Evolutionary conservation across 2,329 filamentous ascomycete species (phyloP).

Genomic region (Colletotrichum viniferum): DNA sequence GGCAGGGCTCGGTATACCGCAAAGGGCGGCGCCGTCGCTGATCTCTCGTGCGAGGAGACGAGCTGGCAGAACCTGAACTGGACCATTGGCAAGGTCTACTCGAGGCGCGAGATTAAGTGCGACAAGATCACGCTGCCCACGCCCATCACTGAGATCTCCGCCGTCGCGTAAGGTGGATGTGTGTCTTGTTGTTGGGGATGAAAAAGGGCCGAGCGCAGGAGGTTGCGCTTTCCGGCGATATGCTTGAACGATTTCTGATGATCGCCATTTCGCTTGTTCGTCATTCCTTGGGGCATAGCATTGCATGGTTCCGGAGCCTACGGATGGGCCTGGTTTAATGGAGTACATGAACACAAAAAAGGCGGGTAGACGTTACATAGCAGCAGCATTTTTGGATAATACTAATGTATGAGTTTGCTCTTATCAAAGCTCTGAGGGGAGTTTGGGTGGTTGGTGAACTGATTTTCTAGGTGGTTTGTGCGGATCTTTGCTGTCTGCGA

Average conservation of each 20-base stretch:
- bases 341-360: background rate
- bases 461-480: background rate
- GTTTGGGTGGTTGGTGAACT: background rate
- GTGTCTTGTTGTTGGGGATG: background rate
- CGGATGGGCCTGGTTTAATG: background rate
- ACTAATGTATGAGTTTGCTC: background rate
- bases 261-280: background rate
- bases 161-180: constrained; percentile 24
- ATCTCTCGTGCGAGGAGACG: constrained; percentile 32
- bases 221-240: background rate
- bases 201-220: too few relatives aligned
- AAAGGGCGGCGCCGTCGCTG: constrained; percentile 27
- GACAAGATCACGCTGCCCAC: constrained; percentile 26
- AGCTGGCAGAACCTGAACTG: constrained; percentile 34
- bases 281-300: background rate
- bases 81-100: constrained; percentile 35
- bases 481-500: background rate
- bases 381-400: background rate
- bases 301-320: background rate
- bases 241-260: background rate
- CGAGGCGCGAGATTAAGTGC: constrained; percentile 31
- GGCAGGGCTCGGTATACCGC: constrained; percentile 31
- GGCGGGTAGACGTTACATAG: background rate
- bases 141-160: constrained; percentile 30
- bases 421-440: background rate